Conservation (phyloP, 345 rosid species). For the Heritiera fomes region DNA sequence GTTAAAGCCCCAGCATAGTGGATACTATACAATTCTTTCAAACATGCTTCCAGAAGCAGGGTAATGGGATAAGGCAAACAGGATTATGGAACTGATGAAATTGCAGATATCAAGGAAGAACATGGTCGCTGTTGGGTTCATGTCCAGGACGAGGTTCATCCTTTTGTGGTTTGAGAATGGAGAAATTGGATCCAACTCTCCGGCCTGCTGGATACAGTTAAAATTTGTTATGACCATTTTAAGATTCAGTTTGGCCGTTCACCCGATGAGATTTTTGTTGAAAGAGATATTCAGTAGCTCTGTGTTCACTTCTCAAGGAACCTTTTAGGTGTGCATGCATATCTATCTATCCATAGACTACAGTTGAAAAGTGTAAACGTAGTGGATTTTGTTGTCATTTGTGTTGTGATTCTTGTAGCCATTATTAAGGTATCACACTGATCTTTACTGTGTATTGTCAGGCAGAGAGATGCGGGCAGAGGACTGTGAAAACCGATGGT, state of each 20-base stretch:
- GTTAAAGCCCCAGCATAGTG: conserved; percentile 53
- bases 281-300: background rate
- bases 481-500: background rate
- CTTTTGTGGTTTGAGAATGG: conserved; percentile 37
- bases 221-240: conserved; percentile 9
- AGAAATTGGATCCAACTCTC: conserved; percentile 20
- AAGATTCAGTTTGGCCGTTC: background rate
- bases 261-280: background rate
- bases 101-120: conserved; percentile 43
- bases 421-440: background rate
- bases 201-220: conserved; percentile 22
- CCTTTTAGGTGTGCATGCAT: background rate
- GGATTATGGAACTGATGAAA: conserved; percentile 49
- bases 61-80: conserved; percentile 55
- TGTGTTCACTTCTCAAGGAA: background rate
- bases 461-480: background rate
- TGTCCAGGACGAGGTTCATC: conserved; percentile 34
- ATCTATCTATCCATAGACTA: no score
- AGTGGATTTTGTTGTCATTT: background rate
- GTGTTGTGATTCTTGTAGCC: background rate
- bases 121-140: conserved; percentile 63
- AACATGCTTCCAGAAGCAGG: conserved; percentile 51
- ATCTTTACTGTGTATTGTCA: background rate
- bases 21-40: conserved; percentile 46
- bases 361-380: background rate